Percentiles rank a stretch among this genome's conserved stretches.
These are phyloP conservation scores for Neonectria coccinea DNA, from an alignment of 2,329 filamentous ascomycete species.

Conservation along the genomic window DNA sequence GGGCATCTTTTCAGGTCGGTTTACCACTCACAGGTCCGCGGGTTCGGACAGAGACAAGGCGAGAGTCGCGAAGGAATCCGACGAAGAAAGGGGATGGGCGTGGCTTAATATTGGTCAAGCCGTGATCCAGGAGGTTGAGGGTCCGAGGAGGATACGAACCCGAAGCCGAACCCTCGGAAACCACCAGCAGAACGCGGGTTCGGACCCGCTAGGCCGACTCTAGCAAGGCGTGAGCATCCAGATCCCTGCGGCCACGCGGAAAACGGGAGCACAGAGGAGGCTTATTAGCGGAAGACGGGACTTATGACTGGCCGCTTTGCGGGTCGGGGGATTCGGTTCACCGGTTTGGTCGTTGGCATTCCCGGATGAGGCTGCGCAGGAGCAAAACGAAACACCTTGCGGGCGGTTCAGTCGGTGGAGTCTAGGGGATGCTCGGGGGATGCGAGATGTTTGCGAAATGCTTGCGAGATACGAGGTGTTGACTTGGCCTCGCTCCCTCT, in stretches of 20 bases:
- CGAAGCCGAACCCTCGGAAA: constrained; percentile 42
- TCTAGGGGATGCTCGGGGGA: too few species aligned
- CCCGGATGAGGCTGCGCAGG: not conserved
- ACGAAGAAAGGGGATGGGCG: constrained; percentile 2
- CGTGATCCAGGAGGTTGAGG: constrained; percentile 18
- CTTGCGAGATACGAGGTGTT: constrained; percentile 14
- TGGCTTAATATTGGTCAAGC: constrained; percentile 16
- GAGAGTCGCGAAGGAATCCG: constrained; percentile 5
- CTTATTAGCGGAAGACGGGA: not conserved
- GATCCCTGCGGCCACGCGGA: constrained; percentile 23
- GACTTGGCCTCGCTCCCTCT: not conserved
- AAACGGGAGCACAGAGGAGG: constrained; percentile 14
- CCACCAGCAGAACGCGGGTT: constrained; percentile 37
- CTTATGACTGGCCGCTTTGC: not conserved
- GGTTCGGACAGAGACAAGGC: constrained; percentile 31
- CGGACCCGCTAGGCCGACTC: constrained; percentile 33
- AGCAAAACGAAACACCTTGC: too few species aligned
- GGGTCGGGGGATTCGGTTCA: not conserved
- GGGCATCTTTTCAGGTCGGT: constrained; percentile 47
- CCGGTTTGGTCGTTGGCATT: not conserved
- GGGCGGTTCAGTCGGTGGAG: not conserved
- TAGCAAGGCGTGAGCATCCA: not conserved
- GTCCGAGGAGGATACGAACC: constrained; percentile 24
- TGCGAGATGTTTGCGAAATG: constrained; percentile 10
- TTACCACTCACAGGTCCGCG: constrained; percentile 43